Conservation (phyloP, 2,329 filamentous ascomycete genomes). For the Aureobasidium sp. region DNA sequence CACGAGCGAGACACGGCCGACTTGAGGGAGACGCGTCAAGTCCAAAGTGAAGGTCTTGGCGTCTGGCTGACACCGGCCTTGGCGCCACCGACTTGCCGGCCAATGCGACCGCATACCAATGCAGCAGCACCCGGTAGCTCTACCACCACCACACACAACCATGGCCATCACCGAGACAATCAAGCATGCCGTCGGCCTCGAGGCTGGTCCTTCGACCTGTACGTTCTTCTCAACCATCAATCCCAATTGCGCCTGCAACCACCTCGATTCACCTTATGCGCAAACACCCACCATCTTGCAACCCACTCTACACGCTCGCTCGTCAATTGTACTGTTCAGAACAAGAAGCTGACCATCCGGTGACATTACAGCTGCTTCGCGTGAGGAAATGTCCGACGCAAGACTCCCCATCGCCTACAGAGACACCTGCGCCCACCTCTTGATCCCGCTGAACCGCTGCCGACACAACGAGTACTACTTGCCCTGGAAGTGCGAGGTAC, state of each 20-base stretch:
- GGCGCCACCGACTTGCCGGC: background rate
- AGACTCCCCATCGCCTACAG: conserved; percentile 83
- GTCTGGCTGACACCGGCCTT: background rate
- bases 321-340: background rate
- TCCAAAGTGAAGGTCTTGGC: background rate
- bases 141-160: conserved; percentile 14
- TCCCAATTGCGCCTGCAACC: background rate
- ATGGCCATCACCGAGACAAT: conserved; percentile 39
- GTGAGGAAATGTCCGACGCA: conserved; percentile 90
- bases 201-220: conserved; percentile 28
- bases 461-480: conserved; percentile 86
- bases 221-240: conserved; percentile 17
- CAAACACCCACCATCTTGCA: background rate
- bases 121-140: background rate
- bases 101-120: conserved; percentile 11
- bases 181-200: conserved; percentile 41
- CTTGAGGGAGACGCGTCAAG: background rate
- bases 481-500: conserved; percentile 95
- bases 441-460: conserved; percentile 94
- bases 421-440: conserved; percentile 87
- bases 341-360: conserved; percentile 12
- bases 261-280: background rate
- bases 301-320: background rate
- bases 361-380: conserved; percentile 57
- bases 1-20: background rate